Conservation (phyloP, 2,329 filamentous ascomycete genomes). For the Diaporthe nobilis region DNA sequence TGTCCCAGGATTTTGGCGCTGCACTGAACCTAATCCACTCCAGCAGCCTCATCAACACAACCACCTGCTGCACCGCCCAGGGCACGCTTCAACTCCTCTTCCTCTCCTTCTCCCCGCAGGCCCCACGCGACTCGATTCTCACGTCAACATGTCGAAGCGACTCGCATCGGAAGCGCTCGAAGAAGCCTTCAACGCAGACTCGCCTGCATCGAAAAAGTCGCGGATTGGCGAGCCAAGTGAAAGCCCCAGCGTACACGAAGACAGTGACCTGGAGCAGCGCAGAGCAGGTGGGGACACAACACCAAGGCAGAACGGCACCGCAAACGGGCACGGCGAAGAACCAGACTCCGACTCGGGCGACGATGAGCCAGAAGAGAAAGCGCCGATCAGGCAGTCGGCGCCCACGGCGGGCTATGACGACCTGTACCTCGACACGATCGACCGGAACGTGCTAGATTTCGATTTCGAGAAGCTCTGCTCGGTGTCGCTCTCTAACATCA, state of each 20-base stretch:
- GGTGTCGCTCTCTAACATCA: slow-evolving; percentile 95
- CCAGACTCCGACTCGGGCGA: slow-evolving; percentile 56
- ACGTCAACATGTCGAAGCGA: slow-evolving; percentile 61
- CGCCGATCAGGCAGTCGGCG: slow-evolving; percentile 78
- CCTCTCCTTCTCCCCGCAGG: not conserved
- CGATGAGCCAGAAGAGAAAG: slow-evolving; percentile 55
- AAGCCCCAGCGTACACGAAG: slow-evolving; percentile 46
- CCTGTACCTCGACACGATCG: slow-evolving; percentile 97
- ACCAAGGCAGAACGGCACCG: slow-evolving; percentile 44
- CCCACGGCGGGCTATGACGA: slow-evolving; percentile 93
- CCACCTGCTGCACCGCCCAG: slow-evolving; percentile 16
- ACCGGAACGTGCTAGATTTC: slow-evolving; percentile 93
- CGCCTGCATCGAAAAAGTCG: slow-evolving; percentile 72
- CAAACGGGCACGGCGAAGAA: slow-evolving; percentile 51
- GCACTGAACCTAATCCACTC: not conserved
- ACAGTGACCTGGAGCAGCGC: slow-evolving; percentile 52
- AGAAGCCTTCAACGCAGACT: slow-evolving; percentile 66
- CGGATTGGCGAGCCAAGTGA: slow-evolving; percentile 59
- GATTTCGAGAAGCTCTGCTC: slow-evolving; percentile 99
- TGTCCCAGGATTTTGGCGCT: slow-evolving; percentile 15
- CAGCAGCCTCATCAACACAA: slow-evolving; percentile 26
- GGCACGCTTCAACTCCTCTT: not conserved
- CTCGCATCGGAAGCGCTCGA: slow-evolving; percentile 73
- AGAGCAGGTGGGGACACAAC: slow-evolving; percentile 35
- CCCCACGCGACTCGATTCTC: slow-evolving; percentile 44